These are phyloP conservation scores for Trypanosoma rangeli DNA, from an alignment of 208 protist species.

Conservation along the genomic window DNA sequence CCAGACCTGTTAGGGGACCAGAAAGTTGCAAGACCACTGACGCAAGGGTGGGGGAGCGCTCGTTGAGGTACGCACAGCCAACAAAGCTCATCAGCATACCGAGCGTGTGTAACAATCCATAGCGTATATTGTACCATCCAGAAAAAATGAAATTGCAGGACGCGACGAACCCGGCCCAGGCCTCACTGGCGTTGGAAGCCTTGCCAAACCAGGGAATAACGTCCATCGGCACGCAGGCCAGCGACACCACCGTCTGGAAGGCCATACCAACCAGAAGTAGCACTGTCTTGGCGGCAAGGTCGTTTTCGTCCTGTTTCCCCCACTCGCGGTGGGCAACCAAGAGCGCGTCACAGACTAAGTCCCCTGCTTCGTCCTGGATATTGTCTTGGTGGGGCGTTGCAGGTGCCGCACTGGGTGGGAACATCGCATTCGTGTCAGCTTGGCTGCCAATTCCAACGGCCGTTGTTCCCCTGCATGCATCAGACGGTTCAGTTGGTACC, in stretches of 20 bases:
- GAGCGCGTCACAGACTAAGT: constrained; percentile 13
- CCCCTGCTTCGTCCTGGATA: constrained; percentile 1
- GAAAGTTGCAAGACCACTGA: constrained; percentile 83
- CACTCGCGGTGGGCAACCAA: constrained; percentile 47
- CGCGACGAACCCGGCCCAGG: constrained; percentile 48
- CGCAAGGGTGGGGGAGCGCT: constrained; percentile 78
- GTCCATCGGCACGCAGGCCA: constrained; percentile 67
- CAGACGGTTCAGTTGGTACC: neutral
- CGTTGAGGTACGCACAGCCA: constrained; percentile 81
- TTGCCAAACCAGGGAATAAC: constrained; percentile 80
- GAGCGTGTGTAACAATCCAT: constrained; percentile 63
- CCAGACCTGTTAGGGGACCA: constrained; percentile 66
- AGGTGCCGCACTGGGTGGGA: neutral
- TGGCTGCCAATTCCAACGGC: neutral
- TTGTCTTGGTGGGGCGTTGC: constrained; percentile 5
- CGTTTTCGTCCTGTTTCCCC: constrained; percentile 57
- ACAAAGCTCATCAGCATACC: constrained; percentile 82
- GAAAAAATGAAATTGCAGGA: constrained; percentile 66
- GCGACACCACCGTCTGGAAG: constrained; percentile 68
- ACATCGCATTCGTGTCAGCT: neutral
- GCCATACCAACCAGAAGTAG: constrained; percentile 60
- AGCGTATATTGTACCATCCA: constrained; percentile 64
- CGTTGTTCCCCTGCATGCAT: neutral
- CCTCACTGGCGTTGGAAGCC: constrained; percentile 34
- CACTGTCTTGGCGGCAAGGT: constrained; percentile 70